Evolutionary conservation across 805 yeast genomes (phyloP).

Genomic region (Yarrowia sp.): DNA sequence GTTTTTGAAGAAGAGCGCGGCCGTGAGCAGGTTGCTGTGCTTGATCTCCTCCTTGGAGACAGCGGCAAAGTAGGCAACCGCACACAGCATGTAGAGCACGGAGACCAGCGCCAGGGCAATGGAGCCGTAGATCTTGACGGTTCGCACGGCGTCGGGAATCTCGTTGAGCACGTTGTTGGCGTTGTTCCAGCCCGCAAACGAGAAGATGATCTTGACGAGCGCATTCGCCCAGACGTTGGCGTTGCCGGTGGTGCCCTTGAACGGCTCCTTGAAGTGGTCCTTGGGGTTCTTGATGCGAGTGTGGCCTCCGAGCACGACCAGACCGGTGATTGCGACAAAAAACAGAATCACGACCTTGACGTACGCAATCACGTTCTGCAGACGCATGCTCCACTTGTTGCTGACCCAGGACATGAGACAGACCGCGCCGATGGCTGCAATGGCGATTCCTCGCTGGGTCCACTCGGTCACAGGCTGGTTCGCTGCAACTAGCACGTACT

Average conservation of each 20-base stretch:
- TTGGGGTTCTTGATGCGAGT: conserved; percentile 37
- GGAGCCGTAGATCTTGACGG: background rate
- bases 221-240: conserved; percentile 55
- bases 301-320: conserved; percentile 42
- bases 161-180: conserved; percentile 11
- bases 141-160: conserved; percentile 5
- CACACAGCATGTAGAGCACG: conserved; percentile 2
- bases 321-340: conserved; percentile 51
- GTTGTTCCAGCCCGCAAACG: conserved; percentile 14
- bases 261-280: conserved; percentile 43
- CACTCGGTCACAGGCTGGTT: conserved; percentile 44
- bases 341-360: conserved; percentile 52
- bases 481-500: conserved; percentile 49
- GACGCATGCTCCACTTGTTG: conserved; percentile 51
- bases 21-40: conserved; percentile 60
- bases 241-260: conserved; percentile 37
- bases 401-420: conserved; percentile 49
- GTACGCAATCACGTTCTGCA: conserved; percentile 55
- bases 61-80: conserved; percentile 39
- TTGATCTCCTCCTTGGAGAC: conserved; percentile 44
- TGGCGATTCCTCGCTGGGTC: conserved; percentile 50
- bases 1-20: conserved; percentile 58
- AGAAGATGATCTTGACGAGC: conserved; percentile 39
- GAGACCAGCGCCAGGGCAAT: background rate
- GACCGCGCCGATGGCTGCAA: conserved; percentile 48